Conservation (phyloP, 1,284 basidiomycete species). For the Cryptococcus hybrid region DNA sequence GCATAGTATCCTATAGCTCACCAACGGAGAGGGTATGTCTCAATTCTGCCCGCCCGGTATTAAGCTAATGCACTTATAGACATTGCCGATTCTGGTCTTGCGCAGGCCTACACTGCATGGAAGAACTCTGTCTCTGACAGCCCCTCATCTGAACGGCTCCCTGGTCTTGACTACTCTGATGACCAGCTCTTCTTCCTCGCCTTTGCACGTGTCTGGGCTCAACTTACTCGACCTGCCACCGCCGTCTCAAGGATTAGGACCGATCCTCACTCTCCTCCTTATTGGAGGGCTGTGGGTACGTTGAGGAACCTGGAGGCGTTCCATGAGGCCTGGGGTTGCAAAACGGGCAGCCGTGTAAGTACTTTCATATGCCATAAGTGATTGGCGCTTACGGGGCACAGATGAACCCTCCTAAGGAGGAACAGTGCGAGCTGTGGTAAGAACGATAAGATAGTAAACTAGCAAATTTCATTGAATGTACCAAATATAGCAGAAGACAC, state of each 20-base stretch:
- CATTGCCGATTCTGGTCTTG: conserved; percentile 81
- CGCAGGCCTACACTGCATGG: conserved; percentile 87
- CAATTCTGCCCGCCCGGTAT: background rate
- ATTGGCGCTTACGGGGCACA: background rate
- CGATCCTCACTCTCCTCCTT: conserved; percentile 81
- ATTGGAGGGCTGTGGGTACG: conserved; percentile 77
- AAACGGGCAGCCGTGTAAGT: conserved; percentile 38
- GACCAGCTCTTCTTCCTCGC: conserved; percentile 91
- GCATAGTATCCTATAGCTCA: conserved; percentile 44
- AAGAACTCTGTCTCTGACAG: conserved; percentile 63
- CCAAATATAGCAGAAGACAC: background rate
- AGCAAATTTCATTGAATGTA: too few relatives aligned
- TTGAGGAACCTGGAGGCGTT: conserved; percentile 55
- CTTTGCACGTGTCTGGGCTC: conserved; percentile 56
- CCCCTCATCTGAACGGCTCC: conserved; percentile 56
- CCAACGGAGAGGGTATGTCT: conserved; percentile 64
- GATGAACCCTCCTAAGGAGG: conserved; percentile 42
- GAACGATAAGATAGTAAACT: background rate
- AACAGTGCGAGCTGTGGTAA: conserved; percentile 44
- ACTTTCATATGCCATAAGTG: too few relatives aligned
- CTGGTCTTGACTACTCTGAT: conserved; percentile 73
- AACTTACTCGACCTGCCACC: conserved; percentile 41
- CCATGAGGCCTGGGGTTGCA: conserved; percentile 49
- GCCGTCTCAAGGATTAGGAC: conserved; percentile 75
- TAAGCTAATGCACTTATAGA: conserved; percentile 50